Evolutionary conservation across 352 stramenopile species (phyloP), one percentile per base, ranked within the genome.

Genomic region (Phytophthora crassamura): DNA sequence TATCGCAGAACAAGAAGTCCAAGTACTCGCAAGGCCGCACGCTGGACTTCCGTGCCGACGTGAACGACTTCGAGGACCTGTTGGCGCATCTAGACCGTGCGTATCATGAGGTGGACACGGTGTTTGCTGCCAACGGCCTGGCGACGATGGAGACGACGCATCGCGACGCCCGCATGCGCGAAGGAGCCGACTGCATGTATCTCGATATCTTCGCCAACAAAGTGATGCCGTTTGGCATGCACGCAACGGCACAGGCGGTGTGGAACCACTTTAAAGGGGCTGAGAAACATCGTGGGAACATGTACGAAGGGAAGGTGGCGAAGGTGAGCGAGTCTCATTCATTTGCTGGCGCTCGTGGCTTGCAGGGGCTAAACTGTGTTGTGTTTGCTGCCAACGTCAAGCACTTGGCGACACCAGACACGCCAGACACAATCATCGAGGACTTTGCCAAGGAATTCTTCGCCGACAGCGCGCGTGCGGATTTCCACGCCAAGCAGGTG

Each of bases 121-220:
- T 83, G 9, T 76, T 80, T 16, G 62, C 68, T 56, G 57, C 62
- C 6, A 81, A 81, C 52, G 73, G 65, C 0, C 39, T 81, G 12
- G 69, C 59, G 11, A 73, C 53, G 6, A 78, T 78, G 59, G 74
- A 81, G 57, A 77, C 56, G 0, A 77, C 74, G 1, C 63, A 72
- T 56, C 69, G 74, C 36, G 70, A 78, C 33, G 74, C 74, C 10
- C 65, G 70, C 22, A 77, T 81, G 69, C 69, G 72, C 5, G 69
- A 78, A 61, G 74, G 61, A 6, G 59, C 66, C 16, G 72, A 78
- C 39, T 72, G 34, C 47, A 81, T 81, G 58, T 77, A 78, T 35
- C 60, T 81, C n/a, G 74, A 81, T 40, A 81, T 81, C 47, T 78
- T 67, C 30, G 69, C 74, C 8, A 81, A 77, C 66, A 78, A 78